Conservation (phyloP, 306 rosid genomes). For the Myrica gale region DNA sequence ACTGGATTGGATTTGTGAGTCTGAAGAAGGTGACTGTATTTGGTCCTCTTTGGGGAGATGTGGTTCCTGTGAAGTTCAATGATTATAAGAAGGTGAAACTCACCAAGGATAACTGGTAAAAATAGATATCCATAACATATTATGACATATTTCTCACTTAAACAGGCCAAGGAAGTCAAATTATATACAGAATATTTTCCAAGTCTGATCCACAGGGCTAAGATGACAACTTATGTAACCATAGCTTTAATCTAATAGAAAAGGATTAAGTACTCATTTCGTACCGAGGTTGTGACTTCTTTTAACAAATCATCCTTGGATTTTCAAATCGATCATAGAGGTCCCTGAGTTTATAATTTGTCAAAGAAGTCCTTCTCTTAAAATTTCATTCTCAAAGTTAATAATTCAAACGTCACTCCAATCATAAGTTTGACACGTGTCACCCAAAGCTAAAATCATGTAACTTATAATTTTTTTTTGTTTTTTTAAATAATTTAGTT, state of each 20-base stretch:
- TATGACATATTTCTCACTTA: background rate
- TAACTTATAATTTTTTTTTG: too few species aligned
- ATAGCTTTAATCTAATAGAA: background rate
- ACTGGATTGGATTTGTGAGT: slow-evolving; percentile 40
- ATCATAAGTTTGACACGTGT: too few species aligned
- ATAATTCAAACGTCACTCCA: too few species aligned
- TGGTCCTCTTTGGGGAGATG: slow-evolving; percentile 36
- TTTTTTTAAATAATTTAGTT: too few species aligned
- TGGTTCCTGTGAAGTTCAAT: slow-evolving; percentile 44
- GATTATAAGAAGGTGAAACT: slow-evolving; percentile 22
- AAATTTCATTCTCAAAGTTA: too few species aligned
- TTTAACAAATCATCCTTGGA: too few species aligned
- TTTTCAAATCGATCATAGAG: too few species aligned
- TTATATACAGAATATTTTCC: background rate
- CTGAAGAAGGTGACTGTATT: slow-evolving; percentile 39
- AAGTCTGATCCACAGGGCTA: background rate
- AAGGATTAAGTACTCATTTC: background rate
- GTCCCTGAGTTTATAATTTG: too few species aligned
- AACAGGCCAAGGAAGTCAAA: background rate
- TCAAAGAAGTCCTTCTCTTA: too few species aligned
- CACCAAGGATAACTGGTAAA: background rate
- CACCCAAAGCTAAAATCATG: too few species aligned
- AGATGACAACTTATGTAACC: background rate
- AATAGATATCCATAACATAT: background rate
- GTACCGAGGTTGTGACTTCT: too few species aligned